Conservation (phyloP, 805 yeast species). For the Jamesozyma lodderae region DNA sequence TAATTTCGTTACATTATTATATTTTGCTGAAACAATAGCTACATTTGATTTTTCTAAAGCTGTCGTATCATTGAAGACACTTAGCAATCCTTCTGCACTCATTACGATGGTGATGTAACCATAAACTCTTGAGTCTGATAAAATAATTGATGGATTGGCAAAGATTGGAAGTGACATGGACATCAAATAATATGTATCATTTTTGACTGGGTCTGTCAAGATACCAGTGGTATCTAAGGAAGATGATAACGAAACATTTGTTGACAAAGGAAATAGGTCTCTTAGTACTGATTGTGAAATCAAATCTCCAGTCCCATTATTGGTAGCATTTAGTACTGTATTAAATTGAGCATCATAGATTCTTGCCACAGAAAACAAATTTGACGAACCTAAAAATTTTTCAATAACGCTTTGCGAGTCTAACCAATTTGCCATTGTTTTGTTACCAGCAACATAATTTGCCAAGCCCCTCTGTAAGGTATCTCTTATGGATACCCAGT, state of each 20-base stretch:
- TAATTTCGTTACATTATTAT: constrained; percentile 17
- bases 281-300: constrained; percentile 29
- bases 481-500: constrained; percentile 54
- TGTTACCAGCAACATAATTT: constrained; percentile 64
- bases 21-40: constrained; percentile 26
- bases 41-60: constrained; percentile 33
- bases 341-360: constrained; percentile 54
- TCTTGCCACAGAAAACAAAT: constrained; percentile 52
- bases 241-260: constrained; percentile 39
- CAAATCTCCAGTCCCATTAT: constrained; percentile 32
- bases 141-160: constrained; percentile 60
- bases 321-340: constrained; percentile 38
- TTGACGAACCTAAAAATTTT: constrained; percentile 56
- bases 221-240: constrained; percentile 38
- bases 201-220: constrained; percentile 57
- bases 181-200: constrained; percentile 42
- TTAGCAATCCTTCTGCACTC: constrained; percentile 36
- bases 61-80: constrained; percentile 35
- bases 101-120: constrained; percentile 63
- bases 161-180: constrained; percentile 73
- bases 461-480: constrained; percentile 52
- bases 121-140: constrained; percentile 47
- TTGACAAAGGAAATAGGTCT: constrained; percentile 42
- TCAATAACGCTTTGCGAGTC: constrained; percentile 41
- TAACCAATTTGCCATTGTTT: constrained; percentile 40